Conservation (phyloP, 2,329 filamentous ascomycete species). For the Ceratocystis huliohia region DNA sequence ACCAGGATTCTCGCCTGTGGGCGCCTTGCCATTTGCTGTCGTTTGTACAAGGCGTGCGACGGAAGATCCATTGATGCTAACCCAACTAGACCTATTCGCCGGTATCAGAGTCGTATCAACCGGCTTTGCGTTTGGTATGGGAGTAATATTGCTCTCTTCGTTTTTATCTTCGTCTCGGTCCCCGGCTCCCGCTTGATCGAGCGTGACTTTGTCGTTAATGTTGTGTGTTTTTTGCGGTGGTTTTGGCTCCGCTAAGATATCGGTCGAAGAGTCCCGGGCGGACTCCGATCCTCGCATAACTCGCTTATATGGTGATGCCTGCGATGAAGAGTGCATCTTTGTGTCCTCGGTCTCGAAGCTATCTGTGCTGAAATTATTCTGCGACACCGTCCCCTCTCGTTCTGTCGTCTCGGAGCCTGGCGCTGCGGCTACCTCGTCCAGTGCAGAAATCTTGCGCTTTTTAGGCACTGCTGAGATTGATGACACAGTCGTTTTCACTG, state of each 20-base stretch:
- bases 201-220: too few relatives aligned
- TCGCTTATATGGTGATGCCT: not conserved
- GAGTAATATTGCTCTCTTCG: not conserved
- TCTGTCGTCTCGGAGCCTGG: not conserved
- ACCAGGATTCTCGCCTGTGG: not conserved
- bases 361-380: not conserved
- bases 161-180: not conserved
- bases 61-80: constrained; percentile 9
- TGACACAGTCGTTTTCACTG: not conserved
- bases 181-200: not conserved
- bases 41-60: not conserved
- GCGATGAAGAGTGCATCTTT: not conserved
- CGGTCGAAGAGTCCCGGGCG: not conserved
- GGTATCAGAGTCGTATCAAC: not conserved
- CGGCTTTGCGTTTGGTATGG: not conserved
- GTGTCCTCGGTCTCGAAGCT: not conserved
- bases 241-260: not conserved
- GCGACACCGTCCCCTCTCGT: not conserved
- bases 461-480: constrained; percentile 6
- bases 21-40: not conserved
- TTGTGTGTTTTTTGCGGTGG: not conserved
- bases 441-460: not conserved
- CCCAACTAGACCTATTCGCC: not conserved
- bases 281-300: not conserved
- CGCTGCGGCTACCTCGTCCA: not conserved